Conservation (phyloP, 2,329 filamentous ascomycete genomes). For the Penicillium fuscoglaucum region DNA sequence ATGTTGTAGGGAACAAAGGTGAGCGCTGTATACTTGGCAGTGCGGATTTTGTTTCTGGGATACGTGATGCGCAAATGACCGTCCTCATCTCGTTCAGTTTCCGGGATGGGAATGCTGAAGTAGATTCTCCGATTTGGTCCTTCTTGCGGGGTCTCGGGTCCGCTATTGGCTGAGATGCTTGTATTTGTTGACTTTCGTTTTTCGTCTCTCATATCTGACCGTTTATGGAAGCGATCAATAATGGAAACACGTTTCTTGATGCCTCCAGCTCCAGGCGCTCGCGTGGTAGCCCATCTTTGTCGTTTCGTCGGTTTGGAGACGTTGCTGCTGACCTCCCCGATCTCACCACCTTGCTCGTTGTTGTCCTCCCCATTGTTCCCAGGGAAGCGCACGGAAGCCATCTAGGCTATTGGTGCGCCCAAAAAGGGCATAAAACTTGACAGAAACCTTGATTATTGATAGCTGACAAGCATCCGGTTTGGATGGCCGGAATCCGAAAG, state of each 20-base stretch:
- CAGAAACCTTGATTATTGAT: constrained; percentile 15
- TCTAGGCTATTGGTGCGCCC: constrained; percentile 34
- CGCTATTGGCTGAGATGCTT: constrained; percentile 38
- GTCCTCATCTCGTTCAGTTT: constrained; percentile 73
- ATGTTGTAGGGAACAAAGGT: constrained; percentile 96
- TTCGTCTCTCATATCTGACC: constrained; percentile 66
- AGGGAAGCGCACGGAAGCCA: constrained; percentile 43
- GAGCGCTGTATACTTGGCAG: constrained; percentile 93
- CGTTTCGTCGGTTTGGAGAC: constrained; percentile 68
- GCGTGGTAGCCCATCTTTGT: constrained; percentile 95
- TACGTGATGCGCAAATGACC: constrained; percentile 70
- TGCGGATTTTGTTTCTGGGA: constrained; percentile 93
- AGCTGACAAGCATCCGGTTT: constrained; percentile 32
- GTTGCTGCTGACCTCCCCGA: constrained; percentile 44
- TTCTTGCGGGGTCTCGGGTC: constrained; percentile 35
- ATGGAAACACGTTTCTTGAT: constrained; percentile 79
- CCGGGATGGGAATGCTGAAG: constrained; percentile 82
- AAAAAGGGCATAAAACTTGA: constrained; percentile 30
- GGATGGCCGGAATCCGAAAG: constrained; percentile 26
- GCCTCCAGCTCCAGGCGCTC: constrained; percentile 72
- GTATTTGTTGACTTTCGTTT: constrained; percentile 55
- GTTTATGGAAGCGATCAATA: constrained; percentile 70
- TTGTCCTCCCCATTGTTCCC: constrained; percentile 24
- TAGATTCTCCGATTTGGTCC: constrained; percentile 57
- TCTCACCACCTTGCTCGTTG: constrained; percentile 30